phyloP scores from a whole-genome alignment of 1,284 basidiomycete genomes.

The Porodaedalea pini region DNA sequence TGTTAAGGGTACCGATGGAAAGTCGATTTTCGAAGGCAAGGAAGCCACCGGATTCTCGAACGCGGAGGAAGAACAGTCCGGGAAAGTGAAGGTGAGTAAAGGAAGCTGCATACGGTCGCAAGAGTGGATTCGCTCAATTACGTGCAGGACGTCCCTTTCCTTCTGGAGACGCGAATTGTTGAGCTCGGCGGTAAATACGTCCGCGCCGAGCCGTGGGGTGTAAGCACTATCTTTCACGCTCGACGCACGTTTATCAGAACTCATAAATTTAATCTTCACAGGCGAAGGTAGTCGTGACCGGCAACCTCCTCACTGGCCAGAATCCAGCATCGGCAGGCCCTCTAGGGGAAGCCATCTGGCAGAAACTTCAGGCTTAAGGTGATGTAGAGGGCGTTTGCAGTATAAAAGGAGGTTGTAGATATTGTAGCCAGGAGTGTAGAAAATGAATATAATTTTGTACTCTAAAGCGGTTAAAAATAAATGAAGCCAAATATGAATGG shows the following conservation, averaged over 20 bases:
- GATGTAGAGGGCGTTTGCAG: too few species aligned
- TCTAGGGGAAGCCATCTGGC: conserved; percentile 47
- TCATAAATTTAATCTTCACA: conserved; percentile 18
- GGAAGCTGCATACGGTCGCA: background rate
- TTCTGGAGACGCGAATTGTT: conserved; percentile 60
- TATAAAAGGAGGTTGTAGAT: too few species aligned
- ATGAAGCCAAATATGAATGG: background rate
- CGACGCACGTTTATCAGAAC: background rate
- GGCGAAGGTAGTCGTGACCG: conserved; percentile 45
- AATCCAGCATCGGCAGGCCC: conserved; percentile 63
- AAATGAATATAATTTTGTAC: background rate
- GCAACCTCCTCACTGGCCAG: conserved; percentile 60
- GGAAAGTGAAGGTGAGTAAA: conserved; percentile 36
- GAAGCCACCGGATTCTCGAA: conserved; percentile 69
- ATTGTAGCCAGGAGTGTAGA: background rate
- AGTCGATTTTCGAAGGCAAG: conserved; percentile 62
- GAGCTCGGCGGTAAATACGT: conserved; percentile 55
- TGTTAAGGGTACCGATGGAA: conserved; percentile 49
- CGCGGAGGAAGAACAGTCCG: conserved; percentile 55
- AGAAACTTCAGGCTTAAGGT: conserved; percentile 21
- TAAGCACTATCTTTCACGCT: conserved; percentile 31
- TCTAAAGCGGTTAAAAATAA: background rate
- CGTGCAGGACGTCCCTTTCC: conserved; percentile 57
- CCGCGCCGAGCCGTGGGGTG: conserved; percentile 52
- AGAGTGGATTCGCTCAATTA: background rate